phyloP scores from a whole-genome alignment of 1,284 basidiomycete species.

The Ustilago sp. region DNA sequence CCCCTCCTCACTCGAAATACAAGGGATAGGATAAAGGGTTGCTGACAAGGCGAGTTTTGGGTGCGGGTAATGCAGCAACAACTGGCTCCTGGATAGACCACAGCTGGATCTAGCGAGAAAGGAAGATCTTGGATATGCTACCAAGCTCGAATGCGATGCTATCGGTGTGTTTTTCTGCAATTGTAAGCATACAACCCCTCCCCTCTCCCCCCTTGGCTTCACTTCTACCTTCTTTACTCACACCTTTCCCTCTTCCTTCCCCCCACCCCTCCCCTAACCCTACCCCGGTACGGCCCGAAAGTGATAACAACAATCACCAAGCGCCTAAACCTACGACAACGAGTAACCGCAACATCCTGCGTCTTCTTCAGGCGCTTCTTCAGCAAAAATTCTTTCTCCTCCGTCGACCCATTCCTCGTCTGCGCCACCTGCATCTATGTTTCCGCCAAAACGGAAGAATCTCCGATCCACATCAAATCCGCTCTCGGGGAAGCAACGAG shows the following conservation, averaged over 20 bases:
- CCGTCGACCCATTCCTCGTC: conserved; percentile 92
- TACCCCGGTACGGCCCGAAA: conserved; percentile 4
- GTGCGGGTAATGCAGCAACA: conserved; percentile 47
- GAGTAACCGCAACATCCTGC: conserved; percentile 90
- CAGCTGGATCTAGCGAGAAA: conserved; percentile 58
- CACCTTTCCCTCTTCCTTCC: not conserved
- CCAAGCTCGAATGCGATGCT: conserved; percentile 52
- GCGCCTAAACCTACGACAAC: conserved; percentile 83
- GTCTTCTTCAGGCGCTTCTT: conserved; percentile 96
- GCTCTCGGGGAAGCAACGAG: conserved; percentile 84
- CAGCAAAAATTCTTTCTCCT: conserved; percentile 76
- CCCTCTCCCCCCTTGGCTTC: not conserved
- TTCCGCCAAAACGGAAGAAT: conserved; percentile 96
- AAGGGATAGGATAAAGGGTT: not conserved
- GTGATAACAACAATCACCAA: conserved; percentile 87
- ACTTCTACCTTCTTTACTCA: too few species aligned
- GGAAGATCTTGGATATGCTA: conserved; percentile 61
- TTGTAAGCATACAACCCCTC: conserved; percentile 28
- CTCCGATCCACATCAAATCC: conserved; percentile 91
- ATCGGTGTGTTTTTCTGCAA: conserved; percentile 64
- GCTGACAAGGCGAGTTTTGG: not conserved
- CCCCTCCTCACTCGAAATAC: not conserved
- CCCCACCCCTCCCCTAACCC: not conserved
- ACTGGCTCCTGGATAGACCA: conserved; percentile 61
- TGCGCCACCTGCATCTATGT: conserved; percentile 93